Evolutionary conservation across 352 stramenopile genomes (phyloP).

Genomic region (Phytophthora meadii): DNA sequence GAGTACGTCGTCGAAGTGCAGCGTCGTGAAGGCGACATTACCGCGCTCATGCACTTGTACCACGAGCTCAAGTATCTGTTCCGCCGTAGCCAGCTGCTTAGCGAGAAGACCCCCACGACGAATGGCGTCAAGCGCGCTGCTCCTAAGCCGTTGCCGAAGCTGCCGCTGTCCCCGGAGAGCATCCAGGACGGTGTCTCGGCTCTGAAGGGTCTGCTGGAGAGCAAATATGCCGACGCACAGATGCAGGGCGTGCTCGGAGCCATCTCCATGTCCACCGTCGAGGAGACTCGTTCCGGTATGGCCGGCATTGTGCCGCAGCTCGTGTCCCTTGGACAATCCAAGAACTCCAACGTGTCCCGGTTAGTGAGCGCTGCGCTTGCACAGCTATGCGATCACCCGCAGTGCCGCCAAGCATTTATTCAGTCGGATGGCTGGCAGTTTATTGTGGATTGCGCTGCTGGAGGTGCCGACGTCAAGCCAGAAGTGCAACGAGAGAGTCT

Average conservation of each 20-base stretch:
- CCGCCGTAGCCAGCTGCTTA: slow-evolving; percentile 75
- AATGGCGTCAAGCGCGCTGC: slow-evolving; percentile 73
- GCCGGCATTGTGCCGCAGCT: slow-evolving; percentile 72
- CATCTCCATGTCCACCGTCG: slow-evolving; percentile 78
- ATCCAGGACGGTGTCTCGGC: slow-evolving; percentile 64
- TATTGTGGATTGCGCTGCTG: slow-evolving; percentile 79
- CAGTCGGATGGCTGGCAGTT: slow-evolving; percentile 85
- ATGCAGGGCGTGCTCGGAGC: slow-evolving; percentile 83
- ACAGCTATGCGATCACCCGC: slow-evolving; percentile 83
- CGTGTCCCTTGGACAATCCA: slow-evolving; percentile 68
- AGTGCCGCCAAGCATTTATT: slow-evolving; percentile 85
- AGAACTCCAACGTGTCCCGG: slow-evolving; percentile 61
- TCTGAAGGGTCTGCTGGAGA: slow-evolving; percentile 76
- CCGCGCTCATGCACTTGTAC: slow-evolving; percentile 81
- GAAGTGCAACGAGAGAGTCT: slow-evolving; percentile 88
- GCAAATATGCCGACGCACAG: slow-evolving; percentile 80
- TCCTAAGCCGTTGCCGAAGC: slow-evolving; percentile 66
- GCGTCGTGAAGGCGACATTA: slow-evolving; percentile 82
- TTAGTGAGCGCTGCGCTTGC: slow-evolving; percentile 79
- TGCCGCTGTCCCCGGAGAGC: slow-evolving; percentile 50
- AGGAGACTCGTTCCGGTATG: slow-evolving; percentile 68
- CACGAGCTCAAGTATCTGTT: slow-evolving; percentile 80
- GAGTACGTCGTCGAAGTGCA: slow-evolving; percentile 83
- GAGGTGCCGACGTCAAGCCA: slow-evolving; percentile 60
- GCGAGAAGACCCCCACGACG: slow-evolving; percentile 54